Base-by-base conservation (phyloP, 1,284 basidiomycete genomes). In the Phlebopus sp. region DNA sequence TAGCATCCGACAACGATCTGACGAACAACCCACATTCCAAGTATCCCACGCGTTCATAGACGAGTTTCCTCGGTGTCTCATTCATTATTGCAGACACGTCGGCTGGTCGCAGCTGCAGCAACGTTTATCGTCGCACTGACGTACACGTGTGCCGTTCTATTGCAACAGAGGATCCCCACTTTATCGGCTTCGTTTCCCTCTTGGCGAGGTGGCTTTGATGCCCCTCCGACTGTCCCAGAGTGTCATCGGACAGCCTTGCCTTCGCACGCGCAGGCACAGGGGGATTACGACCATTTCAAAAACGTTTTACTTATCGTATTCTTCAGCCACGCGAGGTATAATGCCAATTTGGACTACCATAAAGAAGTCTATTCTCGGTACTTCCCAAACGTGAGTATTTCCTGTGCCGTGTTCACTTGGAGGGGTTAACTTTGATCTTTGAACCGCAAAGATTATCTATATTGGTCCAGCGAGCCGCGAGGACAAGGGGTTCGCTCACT, bases 251-350 rank as follows among this genome's bases (percentile, higher is more conserved):
- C 19, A 18, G 41, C 37, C 34, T 44, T 35, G 35, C 23, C n/a
- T 25, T 42, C 42, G 25, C 52, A 46, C 34, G 15, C 41, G 17
- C 42, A 54, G 18, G 47, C 51, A 10, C 47, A 53, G 31, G 30
- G 36, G 36, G 46, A 60, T 51, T 71, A 72, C 47, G 63, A 64
- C 39, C 58, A 62, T 10, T 78, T 78, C 50, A 68, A 69, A 51
- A 59, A 75, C 39, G 52, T 77, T 17, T 59, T 78, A 13, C 58
- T 77, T 27, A 57, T 78, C 38, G 73, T 77, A 4, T 78, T 77
- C 60, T 77, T 77, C 53, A 77, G 75, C 41, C 77, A 78, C 48
- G 60, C 74, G 15, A 60, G 76, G 38, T 78, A 78, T 47, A 66
- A 75, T 54, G 62, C 60, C 18, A 76, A 78, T 46, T 53, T 77